phyloP scores from a whole-genome alignment of 257 asterid species.

The Thymus quinquecostatus region DNA sequence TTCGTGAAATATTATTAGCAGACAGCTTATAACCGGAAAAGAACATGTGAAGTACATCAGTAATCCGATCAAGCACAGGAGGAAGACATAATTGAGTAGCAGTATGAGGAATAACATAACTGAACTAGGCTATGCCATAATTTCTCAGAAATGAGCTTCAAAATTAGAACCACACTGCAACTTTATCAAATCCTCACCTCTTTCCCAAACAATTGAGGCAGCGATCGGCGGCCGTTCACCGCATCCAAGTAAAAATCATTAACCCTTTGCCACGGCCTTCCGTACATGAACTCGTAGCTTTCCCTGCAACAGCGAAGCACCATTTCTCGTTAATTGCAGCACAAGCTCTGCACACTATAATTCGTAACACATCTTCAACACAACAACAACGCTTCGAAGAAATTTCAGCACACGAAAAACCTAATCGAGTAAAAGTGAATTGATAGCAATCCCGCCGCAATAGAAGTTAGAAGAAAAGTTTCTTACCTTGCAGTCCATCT shows the following conservation, averaged over 20 bases:
- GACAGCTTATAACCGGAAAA: no score
- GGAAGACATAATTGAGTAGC: slow-evolving; percentile 7
- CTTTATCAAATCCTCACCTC: slow-evolving; percentile 49
- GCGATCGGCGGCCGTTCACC: slow-evolving; percentile 63
- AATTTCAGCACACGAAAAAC: not conserved
- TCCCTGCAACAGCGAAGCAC: slow-evolving; percentile 59
- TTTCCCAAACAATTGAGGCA: slow-evolving; percentile 58
- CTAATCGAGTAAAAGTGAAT: slow-evolving; percentile 13
- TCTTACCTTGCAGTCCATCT: slow-evolving; percentile 72
- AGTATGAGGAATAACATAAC: not conserved
- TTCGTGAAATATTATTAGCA: no score
- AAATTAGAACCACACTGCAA: slow-evolving; percentile 14
- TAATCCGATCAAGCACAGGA: not conserved
- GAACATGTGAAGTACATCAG: no score
- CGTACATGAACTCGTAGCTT: slow-evolving; percentile 79
- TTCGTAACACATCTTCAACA: not conserved
- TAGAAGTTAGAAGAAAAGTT: not conserved
- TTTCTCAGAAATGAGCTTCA: not conserved
- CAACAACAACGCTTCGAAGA: not conserved
- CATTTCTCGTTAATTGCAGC: slow-evolving; percentile 1
- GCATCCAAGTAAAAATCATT: slow-evolving; percentile 65
- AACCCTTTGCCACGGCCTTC: slow-evolving; percentile 75
- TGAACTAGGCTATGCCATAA: not conserved
- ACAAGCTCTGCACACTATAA: not conserved
- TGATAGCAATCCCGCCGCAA: not conserved